Evolutionary conservation across 495 filamentous ascomycete species (phyloP), one percentile per base, ranked within the genome.

Genomic region (Talaromyces proteolyticus): DNA sequence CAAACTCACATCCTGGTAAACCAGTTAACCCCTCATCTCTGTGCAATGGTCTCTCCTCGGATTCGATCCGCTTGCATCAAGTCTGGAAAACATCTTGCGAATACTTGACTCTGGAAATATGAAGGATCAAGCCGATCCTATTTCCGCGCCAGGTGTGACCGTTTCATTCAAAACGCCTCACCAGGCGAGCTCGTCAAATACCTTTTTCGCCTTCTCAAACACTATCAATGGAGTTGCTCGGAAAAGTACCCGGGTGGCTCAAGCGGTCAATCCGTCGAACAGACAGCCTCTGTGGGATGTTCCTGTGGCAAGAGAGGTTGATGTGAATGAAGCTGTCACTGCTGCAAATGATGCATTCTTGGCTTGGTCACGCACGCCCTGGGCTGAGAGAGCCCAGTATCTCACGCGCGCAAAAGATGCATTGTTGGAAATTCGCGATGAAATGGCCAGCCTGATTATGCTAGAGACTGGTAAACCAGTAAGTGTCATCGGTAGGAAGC

Each of bases 321-420:
- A 83, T 52, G 63, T 82, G 17, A 69, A 81, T 42, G 64, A 68
- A 39, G 75, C 78, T 7, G 73, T 76, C 1, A 46, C 37, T 3
- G 64, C 69, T 16, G 76, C 64, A 0, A 54, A 66, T 20, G 65
- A 61, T 21, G 79, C 77, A 0, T 79, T 73, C 50, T 49, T 59
- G 21, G 44, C 55, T 29, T 82, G 76, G 77, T 61, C 62, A n/a
- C 50, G 68, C 21, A 64, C 62, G 3, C 54, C 72, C 4, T 51
- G 70, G 8, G 65, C 66, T 25, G 65, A 80, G 57, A 47, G 58
- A 49, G 47, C 49, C 14, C 37, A 48, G n/a, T 44, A 51, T n/a
- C 26, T 61, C 2, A 12, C 17, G 0, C 34, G 45, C 22, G 51
- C 55, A 3, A 42, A 29, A 8, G 36, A 52, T 6, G 52, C 52